These are phyloP conservation scores for Penicillium samsonianum DNA, from an alignment of 495 filamentous ascomycete species.

Conservation along the genomic window DNA sequence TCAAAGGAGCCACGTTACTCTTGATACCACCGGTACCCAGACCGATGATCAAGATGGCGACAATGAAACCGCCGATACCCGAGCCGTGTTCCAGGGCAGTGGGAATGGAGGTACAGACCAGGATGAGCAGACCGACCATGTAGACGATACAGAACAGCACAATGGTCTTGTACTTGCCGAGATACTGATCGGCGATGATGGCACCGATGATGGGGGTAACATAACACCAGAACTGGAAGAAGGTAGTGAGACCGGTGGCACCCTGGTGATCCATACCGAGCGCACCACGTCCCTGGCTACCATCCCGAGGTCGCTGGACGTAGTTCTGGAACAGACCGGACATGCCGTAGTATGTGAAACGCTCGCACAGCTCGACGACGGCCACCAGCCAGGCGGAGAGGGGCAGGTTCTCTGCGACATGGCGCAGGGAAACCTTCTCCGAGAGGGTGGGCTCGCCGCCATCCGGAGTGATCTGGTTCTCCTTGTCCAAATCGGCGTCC, in stretches of 20 bases:
- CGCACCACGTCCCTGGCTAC: constrained; percentile 53
- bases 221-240: constrained; percentile 67
- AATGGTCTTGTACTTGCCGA: constrained; percentile 72
- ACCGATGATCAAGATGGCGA: constrained; percentile 48
- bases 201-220: constrained; percentile 60
- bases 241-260: constrained; percentile 60
- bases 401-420: constrained; percentile 58
- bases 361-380: constrained; percentile 64
- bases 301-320: constrained; percentile 50
- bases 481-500: constrained; percentile 32
- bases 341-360: constrained; percentile 69
- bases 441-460: constrained; percentile 56
- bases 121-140: constrained; percentile 48
- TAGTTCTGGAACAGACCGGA: constrained; percentile 59
- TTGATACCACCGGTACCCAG: constrained; percentile 73
- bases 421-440: constrained; percentile 52
- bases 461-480: constrained; percentile 41
- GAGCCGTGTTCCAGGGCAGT: constrained; percentile 45
- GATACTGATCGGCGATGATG: constrained; percentile 64
- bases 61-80: constrained; percentile 52
- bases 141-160: constrained; percentile 54
- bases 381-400: constrained; percentile 60
- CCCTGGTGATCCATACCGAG: constrained; percentile 54
- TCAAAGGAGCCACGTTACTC: constrained; percentile 59
- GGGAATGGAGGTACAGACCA: constrained; percentile 53